Percentiles rank a stretch among this genome's conserved stretches.
Evolutionary conservation across 208 protist genomes (phyloP).

Genomic region (Naegleria fowleri): DNA sequence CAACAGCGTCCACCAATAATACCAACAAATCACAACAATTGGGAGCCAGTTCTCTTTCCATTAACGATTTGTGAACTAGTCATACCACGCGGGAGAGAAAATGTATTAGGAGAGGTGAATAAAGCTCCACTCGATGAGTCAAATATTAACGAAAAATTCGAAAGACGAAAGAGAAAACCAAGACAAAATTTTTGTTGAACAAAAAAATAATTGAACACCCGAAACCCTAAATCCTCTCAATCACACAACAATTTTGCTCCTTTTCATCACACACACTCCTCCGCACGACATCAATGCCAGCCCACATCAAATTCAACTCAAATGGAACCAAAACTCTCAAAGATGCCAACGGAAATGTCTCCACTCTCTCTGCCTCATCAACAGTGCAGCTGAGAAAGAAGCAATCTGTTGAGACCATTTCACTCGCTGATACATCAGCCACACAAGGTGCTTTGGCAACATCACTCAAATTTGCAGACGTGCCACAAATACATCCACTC

Average conservation of each 20-base stretch:
- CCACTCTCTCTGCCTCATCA: not conserved
- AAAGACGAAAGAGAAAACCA: no score
- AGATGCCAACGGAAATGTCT: not conserved
- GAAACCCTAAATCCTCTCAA: no score
- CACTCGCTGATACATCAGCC: not conserved
- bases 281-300: not conserved
- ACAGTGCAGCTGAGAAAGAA: not conserved
- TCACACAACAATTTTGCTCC: no score
- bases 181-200: no score
- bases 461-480: not conserved
- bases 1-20: not conserved
- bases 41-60: not conserved
- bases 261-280: no score
- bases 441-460: not conserved
- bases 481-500: not conserved
- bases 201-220: no score
- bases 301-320: not conserved
- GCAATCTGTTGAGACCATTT: not conserved
- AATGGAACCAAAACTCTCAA: not conserved
- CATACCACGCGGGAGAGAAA: no score
- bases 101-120: no score
- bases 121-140: no score
- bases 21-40: not conserved
- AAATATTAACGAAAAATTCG: no score
- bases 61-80: not conserved